Evolutionary conservation across 73 alveolate genomes (phyloP).

Genomic region (Durusdinium trenchii): DNA sequence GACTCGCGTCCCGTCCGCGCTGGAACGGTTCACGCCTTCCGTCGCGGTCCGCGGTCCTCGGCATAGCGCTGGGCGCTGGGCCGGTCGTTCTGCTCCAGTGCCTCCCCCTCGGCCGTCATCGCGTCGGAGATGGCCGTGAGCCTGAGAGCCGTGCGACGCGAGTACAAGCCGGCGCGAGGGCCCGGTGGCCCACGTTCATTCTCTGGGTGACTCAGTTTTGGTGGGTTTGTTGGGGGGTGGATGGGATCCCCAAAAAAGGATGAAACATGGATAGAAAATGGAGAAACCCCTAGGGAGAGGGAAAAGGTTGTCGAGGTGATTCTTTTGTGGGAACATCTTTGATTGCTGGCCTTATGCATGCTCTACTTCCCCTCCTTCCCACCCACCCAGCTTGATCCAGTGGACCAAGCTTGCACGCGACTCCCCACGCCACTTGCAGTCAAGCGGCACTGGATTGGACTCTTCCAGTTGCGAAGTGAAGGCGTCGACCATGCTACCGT

Average conservation of each 20-base stretch:
- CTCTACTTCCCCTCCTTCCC: too few species aligned
- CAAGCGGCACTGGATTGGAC: constrained; percentile 85
- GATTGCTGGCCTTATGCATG: too few species aligned
- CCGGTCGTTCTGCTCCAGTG: constrained; percentile 26
- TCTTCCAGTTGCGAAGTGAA: constrained; percentile 91
- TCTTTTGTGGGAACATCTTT: neutral
- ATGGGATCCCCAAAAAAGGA: neutral
- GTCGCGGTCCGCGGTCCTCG: neutral
- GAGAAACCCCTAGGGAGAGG: neutral
- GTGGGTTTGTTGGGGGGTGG: neutral
- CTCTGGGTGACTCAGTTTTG: neutral
- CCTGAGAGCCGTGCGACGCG: neutral
- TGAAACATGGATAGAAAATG: neutral
- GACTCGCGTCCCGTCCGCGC: too few species aligned
- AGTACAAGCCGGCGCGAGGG: neutral
- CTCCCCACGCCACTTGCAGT: neutral
- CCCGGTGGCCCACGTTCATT: neutral
- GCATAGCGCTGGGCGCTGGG: neutral
- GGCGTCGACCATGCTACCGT: constrained; percentile 64
- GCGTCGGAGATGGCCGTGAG: constrained; percentile 92
- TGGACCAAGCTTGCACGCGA: too few species aligned
- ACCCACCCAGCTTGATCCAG: too few species aligned
- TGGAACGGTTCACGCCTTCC: neutral
- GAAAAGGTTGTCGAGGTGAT: neutral
- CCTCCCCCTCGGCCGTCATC: constrained; percentile 94